Percentiles rank a stretch among this genome's conserved stretches.
phyloP scores from a whole-genome alignment of 2,329 filamentous ascomycete species.

The Cladosporium sp. region DNA sequence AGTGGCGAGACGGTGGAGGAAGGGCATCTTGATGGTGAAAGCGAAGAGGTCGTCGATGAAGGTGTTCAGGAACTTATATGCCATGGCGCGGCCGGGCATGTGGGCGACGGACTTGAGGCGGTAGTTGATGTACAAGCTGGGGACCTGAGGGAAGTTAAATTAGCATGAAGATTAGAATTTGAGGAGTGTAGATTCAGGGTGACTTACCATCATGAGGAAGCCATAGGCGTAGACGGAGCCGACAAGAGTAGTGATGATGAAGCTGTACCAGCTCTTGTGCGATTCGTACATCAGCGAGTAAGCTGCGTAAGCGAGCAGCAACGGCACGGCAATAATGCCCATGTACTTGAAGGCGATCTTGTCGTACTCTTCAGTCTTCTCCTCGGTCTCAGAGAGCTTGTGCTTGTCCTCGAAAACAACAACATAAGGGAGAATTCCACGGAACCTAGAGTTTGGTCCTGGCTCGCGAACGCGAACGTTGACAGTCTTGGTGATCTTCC shows the following conservation, averaged over 20 bases:
- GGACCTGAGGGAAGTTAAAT: slow-evolving; percentile 46
- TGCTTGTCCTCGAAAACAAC: slow-evolving; percentile 95
- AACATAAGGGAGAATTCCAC: slow-evolving; percentile 57
- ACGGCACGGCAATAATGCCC: slow-evolving; percentile 84
- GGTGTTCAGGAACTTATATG: slow-evolving; percentile 96
- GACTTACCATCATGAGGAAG: slow-evolving; percentile 86
- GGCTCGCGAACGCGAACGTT: slow-evolving; percentile 76
- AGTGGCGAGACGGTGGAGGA: slow-evolving; percentile 85
- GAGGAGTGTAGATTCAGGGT: neutral
- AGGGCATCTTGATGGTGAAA: slow-evolving; percentile 99
- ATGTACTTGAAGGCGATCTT: slow-evolving; percentile 97
- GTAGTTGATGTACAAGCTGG: slow-evolving; percentile 97
- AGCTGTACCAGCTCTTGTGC: slow-evolving; percentile 92
- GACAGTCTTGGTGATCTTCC: slow-evolving; percentile 96
- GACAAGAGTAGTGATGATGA: slow-evolving; percentile 89
- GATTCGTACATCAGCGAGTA: slow-evolving; percentile 91
- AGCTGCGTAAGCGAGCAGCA: slow-evolving; percentile 80
- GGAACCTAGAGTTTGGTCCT: slow-evolving; percentile 61
- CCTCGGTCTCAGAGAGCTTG: slow-evolving; percentile 87
- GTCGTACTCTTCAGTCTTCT: slow-evolving; percentile 98
- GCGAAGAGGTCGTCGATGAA: slow-evolving; percentile 99
- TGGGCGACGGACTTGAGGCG: slow-evolving; percentile 85
- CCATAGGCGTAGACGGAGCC: slow-evolving; percentile 97
- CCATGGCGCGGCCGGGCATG: slow-evolving; percentile 95
- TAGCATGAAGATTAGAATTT: neutral